Base-by-base conservation (phyloP, 306 rosid species). In the Elaeagnus macrophylla region DNA sequence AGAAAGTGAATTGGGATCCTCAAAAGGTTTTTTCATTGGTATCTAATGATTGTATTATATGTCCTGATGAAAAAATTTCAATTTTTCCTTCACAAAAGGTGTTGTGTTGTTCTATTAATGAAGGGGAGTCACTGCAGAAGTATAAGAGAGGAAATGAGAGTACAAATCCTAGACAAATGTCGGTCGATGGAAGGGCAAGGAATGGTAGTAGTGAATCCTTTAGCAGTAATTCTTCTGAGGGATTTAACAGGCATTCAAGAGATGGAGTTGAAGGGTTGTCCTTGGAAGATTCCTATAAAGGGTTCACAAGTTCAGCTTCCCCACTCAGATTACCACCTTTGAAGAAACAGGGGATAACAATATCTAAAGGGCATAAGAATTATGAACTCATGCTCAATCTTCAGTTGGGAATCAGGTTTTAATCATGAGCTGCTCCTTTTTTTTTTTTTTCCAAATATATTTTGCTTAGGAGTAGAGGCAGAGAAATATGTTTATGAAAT, bases 341-440 rank as follows among this genome's bases (percentile, higher is more conserved):
- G 7, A 84, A 76, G 81, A 78, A 60, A 64, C 96, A 75, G 37
- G 99, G 99, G 43, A 62, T 71, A 52, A 88, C 94, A 12, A 93
- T 93, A 65, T 68, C 95, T 7, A 82, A 83, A 69, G 99, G 96
- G 37, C 99, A 93, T 52, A 93, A 88, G 80, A 77, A 93, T 57
- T 88, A 75, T 53, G 96, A 82, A 8, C 96, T 93, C 59, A 93
- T 93, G 99, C 94, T 93, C 55, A 93, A 93, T 84, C 75, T 93
- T 77, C 99, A 93, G 83, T 70, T 84, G 38, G 99, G 99, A 52
- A 88, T 93, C 82, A 87, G 99, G 99, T 91, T 80, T 74, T 67
- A 50, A 72, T 63, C 70, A 48, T 61, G 69, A 60, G 50, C 46
- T 63, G 8, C 18, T 60, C 25, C 50, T 51, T 14, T 35, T 56